Conservation (phyloP, 2,329 filamentous ascomycete species). For the Talaromyces sp. region DNA sequence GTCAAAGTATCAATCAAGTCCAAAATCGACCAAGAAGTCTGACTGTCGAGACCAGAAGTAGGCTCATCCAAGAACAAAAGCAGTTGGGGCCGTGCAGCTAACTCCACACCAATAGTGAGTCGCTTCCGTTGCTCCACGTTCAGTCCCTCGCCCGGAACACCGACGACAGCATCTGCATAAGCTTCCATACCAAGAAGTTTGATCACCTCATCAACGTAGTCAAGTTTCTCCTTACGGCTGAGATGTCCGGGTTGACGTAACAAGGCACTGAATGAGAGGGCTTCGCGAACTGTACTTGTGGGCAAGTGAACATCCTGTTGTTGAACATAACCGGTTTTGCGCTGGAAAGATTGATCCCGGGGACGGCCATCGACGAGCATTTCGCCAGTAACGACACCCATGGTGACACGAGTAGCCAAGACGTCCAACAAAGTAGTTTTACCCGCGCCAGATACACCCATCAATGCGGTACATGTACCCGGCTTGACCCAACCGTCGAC, state of each 20-base stretch:
- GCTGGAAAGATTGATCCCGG: conserved; percentile 78
- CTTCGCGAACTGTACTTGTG: conserved; percentile 83
- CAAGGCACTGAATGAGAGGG: conserved; percentile 77
- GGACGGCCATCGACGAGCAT: conserved; percentile 77
- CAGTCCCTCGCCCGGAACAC: conserved; percentile 77
- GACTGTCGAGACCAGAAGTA: conserved; percentile 87
- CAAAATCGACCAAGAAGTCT: conserved; percentile 89
- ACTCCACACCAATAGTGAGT: conserved; percentile 91
- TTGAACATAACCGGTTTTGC: conserved; percentile 87
- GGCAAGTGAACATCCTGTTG: conserved; percentile 86
- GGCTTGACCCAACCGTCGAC: conserved; percentile 94
- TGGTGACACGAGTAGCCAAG: conserved; percentile 77
- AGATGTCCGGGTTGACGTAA: conserved; percentile 76
- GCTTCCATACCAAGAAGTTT: conserved; percentile 85
- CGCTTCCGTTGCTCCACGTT: conserved; percentile 66
- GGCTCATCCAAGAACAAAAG: conserved; percentile 93
- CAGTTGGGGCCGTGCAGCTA: conserved; percentile 85
- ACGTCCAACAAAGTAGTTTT: conserved; percentile 89
- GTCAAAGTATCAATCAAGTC: conserved; percentile 85
- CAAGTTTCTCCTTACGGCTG: conserved; percentile 71
- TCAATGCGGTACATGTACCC: conserved; percentile 81
- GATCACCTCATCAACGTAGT: conserved; percentile 87
- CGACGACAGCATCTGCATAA: conserved; percentile 85
- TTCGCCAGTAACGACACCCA: conserved; percentile 82
- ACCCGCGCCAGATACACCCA: conserved; percentile 88